Evolutionary conservation across 305 asterid species (phyloP), one percentile per base, ranked within the genome.

Genomic region (Ajuga reptans): DNA sequence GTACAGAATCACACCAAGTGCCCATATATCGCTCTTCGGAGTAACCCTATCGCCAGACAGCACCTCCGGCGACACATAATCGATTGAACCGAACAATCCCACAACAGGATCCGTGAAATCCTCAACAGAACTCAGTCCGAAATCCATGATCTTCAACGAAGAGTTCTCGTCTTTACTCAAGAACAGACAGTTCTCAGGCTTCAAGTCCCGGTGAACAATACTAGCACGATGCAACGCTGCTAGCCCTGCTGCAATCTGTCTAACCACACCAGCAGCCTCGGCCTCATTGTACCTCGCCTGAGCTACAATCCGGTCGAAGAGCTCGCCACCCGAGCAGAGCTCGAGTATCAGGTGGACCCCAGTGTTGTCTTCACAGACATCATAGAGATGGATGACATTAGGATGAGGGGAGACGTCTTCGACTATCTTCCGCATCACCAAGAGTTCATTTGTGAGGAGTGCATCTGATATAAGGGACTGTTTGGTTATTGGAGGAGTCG

Each of bases 321-420:
- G 81, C 78, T 90, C 97, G 0, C 97, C 97, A 0, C 93, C 95
- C 1, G 81, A 84, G 54, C 97, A 90, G 12, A 86, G 89, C 76
- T 90, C 97, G 6, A 90, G 76, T 3, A 90, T 79, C 11, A 90
- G 73, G 71, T 90, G 97, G 34, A 90, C 89, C 0, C 93, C 97
- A 1, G 57, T 67, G 0, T 54, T 17, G 60, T 88, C 97, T 17
- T 90, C 95, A 33, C 84, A 86, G 3, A 90, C 91, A 17, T 90
- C 95, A 0, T 81, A 66, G 3, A 90, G 86, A 52, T 90, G 97
- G 68, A 90, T 85, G 9, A 90, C 90, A n/a, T 90, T 86, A 0
- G 89, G 90, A 68, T 90, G 95, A 1, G 97, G 97, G 1, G 89
- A 86, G 2, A 90, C 97, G 0, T 85, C 95, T 53, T 90, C 97